Evolutionary conservation across 1,139 yeast species (phyloP), one percentile per base, ranked within the genome.

Genomic region (Protomyces arabidopsidicola): DNA sequence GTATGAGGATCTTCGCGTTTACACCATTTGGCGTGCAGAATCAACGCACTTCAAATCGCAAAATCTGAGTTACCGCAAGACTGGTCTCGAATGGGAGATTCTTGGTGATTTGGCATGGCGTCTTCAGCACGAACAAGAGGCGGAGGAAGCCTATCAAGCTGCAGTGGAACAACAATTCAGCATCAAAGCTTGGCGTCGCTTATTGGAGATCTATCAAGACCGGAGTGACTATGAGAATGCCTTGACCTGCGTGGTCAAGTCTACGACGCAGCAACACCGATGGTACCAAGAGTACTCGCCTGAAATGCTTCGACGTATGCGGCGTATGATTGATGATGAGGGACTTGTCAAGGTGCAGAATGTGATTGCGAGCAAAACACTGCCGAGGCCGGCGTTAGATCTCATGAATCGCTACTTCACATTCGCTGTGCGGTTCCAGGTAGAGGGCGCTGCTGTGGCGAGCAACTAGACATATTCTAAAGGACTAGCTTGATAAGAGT

Each of bases 201-300:
- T 91, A 74, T 78, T 93, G 67, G 84, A 81, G 65, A 86, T 82
- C 72, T 88, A 88, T 72, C 79, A 68, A 68, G 74, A 63, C 31
- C 69, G 67, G 63, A 66, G 69, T 57, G 69, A 65, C 60, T 65
- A 66, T 27, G 84, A 82, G 63, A 80, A 81, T 68, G 84, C 88
- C 22, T 78, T 90, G 69, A 93, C 87, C 67, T 78, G 88, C 51
- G 77, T 86, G 66, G 89, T 90, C 58, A 87, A 87, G 70, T 78
- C 93, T 65, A 78, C 87, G 45, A 96, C 95, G 22, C 93, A 98
- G 97, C 88, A 90, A 73, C 98, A 90, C 75, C 84, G 98, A 73
- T 95, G 98, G 98, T 95, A 93, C 76, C 83, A 85, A 68, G 97
- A 91, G 69, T 58, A 31, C 35, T 58, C 62, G 10, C 62, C 62